Base-by-base conservation (phyloP, 2,329 filamentous ascomycete genomes). In the Sphaerulina populicola region DNA sequence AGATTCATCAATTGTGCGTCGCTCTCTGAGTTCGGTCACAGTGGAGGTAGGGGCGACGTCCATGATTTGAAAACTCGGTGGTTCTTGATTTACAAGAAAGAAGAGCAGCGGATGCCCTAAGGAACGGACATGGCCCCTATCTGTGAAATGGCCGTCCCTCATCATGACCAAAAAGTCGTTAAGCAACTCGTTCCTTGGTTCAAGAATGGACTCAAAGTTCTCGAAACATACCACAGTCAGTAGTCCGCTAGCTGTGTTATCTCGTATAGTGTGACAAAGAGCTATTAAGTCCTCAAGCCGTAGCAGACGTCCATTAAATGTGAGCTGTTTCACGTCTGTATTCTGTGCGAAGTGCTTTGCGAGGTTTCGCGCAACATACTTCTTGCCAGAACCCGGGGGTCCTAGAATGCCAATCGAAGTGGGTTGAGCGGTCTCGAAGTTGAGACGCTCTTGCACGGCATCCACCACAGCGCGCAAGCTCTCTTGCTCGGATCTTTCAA, bases 41-140 rank as follows among this genome's bases (percentile, higher is more conserved):
- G 58, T 61, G 8, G 62, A 59, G 7, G 64, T 65, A 3, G 60
- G 60, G 3, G 62, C 57, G 35, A 49, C 50, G 15, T 62, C 60
- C n/a, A 60, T 42, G 11, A 59, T 42, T 33, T 45, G 48, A 35
- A 49, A 49, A 29, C 51, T 47, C 10, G 58, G 47, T 10, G 51
- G 35, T n/a, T 66, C 61, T 46, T 64, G 60, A 33, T 67, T 65
- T 15, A 66, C 58, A 8, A 65, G 55, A 52, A 66, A 66, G 52
- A 66, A 63, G 12, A 67, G 55, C 2, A 67, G 52, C 8, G 62
- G 63, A 37, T 57, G 53, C 8, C 64, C 64, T 2, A 66, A 47
- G 8, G 46, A 57, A 11, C 59, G 58, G 9, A 63, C 56, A 27
- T 61, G 61, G 7, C 61, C 63, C 14, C 56, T 36, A 36, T 67